Conservation (phyloP, 2,329 filamentous ascomycete species). For the Aspergillus sp. region DNA sequence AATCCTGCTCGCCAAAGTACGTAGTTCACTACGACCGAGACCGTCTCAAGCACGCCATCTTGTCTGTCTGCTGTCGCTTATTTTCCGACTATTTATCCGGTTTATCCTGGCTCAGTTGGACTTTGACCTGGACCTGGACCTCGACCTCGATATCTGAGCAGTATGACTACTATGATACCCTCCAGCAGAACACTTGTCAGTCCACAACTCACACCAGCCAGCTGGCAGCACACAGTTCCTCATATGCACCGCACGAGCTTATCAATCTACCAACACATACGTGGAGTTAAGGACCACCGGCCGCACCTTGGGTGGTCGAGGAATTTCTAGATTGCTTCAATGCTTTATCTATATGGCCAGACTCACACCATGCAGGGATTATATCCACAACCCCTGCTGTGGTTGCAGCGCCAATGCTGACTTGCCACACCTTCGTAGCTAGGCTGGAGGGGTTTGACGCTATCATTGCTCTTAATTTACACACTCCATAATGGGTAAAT, state of each 20-base stretch:
- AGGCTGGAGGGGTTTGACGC: not conserved
- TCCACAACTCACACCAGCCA: not conserved
- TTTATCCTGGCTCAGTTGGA: not conserved
- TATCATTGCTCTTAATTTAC: not conserved
- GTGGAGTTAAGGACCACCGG: not conserved
- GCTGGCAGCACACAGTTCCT: not conserved
- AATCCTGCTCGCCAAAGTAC: not conserved
- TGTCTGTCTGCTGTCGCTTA: not conserved
- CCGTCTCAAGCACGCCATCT: not conserved
- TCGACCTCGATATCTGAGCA: not conserved
- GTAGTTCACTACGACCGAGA: too few species aligned
- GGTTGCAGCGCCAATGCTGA: conserved; percentile 15
- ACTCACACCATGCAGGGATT: conserved; percentile 5
- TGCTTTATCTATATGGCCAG: not conserved
- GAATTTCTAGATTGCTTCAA: not conserved
- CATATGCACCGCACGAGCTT: not conserved
- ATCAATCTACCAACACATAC: conserved; percentile 2
- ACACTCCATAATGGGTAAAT: not conserved
- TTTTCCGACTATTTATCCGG: not conserved
- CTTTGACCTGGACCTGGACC: not conserved
- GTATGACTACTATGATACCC: not conserved
- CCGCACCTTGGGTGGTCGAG: not conserved
- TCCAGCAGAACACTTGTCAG: not conserved
- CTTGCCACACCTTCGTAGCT: not conserved
- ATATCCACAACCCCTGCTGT: conserved; percentile 13